These are phyloP conservation scores for Benincasa hispida DNA, from an alignment of 306 rosid species.

Conservation along the genomic window DNA sequence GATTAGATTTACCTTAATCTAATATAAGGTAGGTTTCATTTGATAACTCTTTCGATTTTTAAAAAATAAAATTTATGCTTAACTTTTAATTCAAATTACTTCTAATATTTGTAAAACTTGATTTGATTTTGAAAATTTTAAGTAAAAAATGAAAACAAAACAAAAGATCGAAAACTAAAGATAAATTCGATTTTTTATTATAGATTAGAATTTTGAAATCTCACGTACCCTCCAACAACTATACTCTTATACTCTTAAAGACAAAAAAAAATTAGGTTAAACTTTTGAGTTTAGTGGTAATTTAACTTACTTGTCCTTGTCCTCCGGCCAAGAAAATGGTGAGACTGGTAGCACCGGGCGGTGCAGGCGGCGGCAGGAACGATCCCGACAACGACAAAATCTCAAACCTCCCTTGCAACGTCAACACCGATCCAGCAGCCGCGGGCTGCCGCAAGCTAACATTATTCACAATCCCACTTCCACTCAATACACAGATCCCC, in stretches of 20 bases:
- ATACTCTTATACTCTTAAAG: not conserved
- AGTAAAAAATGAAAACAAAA: too few relatives aligned
- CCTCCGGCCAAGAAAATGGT: conserved; percentile 13
- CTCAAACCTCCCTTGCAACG: conserved; percentile 12
- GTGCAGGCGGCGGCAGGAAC: conserved; percentile 11
- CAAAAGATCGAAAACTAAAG: too few relatives aligned
- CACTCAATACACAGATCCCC: conserved; percentile 13
- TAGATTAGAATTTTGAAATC: not conserved
- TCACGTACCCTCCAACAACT: not conserved
- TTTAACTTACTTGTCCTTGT: conserved; percentile 5
- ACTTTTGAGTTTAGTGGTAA: not conserved
- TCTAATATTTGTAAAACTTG: too few relatives aligned
- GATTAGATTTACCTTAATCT: not conserved
- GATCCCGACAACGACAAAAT: conserved; percentile 12
- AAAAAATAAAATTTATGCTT: too few relatives aligned
- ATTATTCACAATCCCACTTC: conserved; percentile 10
- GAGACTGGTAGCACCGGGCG: conserved; percentile 12
- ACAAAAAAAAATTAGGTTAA: not conserved
- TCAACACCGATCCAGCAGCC: not conserved
- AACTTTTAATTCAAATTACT: too few relatives aligned
- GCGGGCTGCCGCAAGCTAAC: conserved; percentile 10
- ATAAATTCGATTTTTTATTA: not conserved
- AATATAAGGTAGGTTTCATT: too few relatives aligned
- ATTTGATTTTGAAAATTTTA: too few relatives aligned
- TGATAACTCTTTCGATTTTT: too few relatives aligned